Conservation (phyloP, 2,329 filamentous ascomycete species). For the Clonostachys chloroleuca region DNA sequence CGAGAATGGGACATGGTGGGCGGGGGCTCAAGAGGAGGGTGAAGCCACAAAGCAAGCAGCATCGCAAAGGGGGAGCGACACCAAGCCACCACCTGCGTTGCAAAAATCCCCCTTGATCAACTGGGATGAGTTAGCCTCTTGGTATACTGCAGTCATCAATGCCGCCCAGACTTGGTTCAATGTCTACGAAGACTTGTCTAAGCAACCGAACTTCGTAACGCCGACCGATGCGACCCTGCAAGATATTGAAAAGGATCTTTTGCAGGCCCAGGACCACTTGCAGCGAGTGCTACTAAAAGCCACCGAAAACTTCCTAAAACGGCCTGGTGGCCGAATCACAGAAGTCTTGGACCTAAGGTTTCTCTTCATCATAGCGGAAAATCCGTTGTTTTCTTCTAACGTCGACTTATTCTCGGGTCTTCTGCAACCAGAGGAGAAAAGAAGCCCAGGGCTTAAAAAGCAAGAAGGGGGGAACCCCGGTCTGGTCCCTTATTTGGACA, state of each 20-base stretch:
- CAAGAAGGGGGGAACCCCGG: constrained; percentile 13
- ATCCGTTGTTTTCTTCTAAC: constrained; percentile 64
- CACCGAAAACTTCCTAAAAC: constrained; percentile 74
- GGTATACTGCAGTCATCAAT: constrained; percentile 69
- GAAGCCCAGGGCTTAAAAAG: constrained; percentile 3
- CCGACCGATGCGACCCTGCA: constrained; percentile 29
- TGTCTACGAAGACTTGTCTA: constrained; percentile 34
- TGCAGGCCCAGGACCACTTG: constrained; percentile 61
- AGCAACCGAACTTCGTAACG: constrained; percentile 16
- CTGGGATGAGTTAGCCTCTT: constrained; percentile 67
- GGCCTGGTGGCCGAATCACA: constrained; percentile 66
- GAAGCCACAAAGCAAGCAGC: constrained; percentile 6
- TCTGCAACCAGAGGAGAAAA: constrained; percentile 21
- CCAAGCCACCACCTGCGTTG: constrained; percentile 45
- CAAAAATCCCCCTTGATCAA: constrained; percentile 46
- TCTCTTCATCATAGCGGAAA: constrained; percentile 72
- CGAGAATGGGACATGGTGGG: constrained; percentile 83
- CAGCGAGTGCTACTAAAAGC: constrained; percentile 71
- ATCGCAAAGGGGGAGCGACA: constrained; percentile 6
- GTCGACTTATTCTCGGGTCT: constrained; percentile 33
- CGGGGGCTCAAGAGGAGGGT: constrained; percentile 47
- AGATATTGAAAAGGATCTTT: constrained; percentile 39
- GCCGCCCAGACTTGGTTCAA: constrained; percentile 62
- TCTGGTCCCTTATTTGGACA: constrained; percentile 51
- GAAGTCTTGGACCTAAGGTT: constrained; percentile 71